Percentiles rank a stretch among this genome's conserved stretches.
These are phyloP conservation scores for Agaricus sinodeliciosus DNA, from an alignment of 768 basidiomycete genomes.

Conservation along the genomic window DNA sequence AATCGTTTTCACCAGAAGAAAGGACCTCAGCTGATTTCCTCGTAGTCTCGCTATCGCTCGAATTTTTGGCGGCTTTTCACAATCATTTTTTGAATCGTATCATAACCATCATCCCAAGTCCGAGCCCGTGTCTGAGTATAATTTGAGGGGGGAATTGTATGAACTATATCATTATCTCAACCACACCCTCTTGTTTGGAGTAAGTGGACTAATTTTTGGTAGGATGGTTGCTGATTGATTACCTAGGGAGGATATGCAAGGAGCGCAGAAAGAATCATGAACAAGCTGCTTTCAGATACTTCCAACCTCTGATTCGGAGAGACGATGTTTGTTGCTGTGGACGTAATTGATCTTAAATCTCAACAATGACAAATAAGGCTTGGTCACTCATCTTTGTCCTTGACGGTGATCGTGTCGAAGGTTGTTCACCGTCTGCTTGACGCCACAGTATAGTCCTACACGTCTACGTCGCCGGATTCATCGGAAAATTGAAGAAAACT, in stretches of 20 bases:
- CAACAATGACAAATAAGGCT: slow-evolving; percentile 27
- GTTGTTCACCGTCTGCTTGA: background rate
- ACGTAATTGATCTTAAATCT: background rate
- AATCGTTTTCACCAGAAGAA: slow-evolving; percentile 14
- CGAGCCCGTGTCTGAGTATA: slow-evolving; percentile 59
- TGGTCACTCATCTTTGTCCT: slow-evolving; percentile 18
- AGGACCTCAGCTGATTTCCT: background rate
- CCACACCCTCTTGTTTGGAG: slow-evolving; percentile 74
- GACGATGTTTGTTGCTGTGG: slow-evolving; percentile 5
- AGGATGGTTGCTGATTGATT: slow-evolving; percentile 13
- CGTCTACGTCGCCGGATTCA: background rate
- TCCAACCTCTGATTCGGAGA: background rate
- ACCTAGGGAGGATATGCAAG: slow-evolving; percentile 44
- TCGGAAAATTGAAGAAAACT: background rate
- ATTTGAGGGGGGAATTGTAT: slow-evolving; percentile 60
- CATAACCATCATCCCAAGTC: slow-evolving; percentile 57
- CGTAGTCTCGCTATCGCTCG: slow-evolving; percentile 67
- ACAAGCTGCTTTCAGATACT: slow-evolving; percentile 11
- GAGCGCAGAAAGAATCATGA: slow-evolving; percentile 45
- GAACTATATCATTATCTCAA: slow-evolving; percentile 80
- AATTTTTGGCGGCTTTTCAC: slow-evolving; percentile 73
- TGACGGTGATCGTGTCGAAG: background rate
- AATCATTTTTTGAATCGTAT: slow-evolving; percentile 58
- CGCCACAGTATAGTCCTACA: background rate
- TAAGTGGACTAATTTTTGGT: slow-evolving; percentile 27